Conservation (phyloP, 192 early-diverging fungal genomes). For the Lobosporangium transversale region DNA sequence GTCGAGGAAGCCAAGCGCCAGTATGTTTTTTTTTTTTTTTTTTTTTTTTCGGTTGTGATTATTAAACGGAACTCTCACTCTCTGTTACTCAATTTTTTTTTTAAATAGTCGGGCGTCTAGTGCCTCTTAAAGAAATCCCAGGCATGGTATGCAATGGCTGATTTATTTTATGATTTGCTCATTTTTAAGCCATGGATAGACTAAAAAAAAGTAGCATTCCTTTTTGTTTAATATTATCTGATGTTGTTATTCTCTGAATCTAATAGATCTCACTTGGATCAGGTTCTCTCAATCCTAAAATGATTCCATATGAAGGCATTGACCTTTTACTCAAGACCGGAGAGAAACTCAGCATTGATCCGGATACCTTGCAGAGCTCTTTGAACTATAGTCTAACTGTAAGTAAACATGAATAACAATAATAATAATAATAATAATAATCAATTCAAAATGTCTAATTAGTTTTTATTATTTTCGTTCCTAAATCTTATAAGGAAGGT, state of each 20-base stretch:
- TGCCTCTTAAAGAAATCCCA: conserved; percentile 44
- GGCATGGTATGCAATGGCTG: conserved; percentile 63
- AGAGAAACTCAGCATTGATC: conserved; percentile 67
- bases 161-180: too few relatives aligned
- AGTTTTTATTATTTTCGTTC: too few relatives aligned
- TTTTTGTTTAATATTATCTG: too few relatives aligned
- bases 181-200: too few relatives aligned
- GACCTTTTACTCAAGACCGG: conserved; percentile 63
- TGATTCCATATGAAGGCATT: conserved; percentile 72
- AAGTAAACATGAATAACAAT: too few relatives aligned
- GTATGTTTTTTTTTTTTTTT: conserved; percentile 30
- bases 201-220: too few relatives aligned
- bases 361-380: conserved; percentile 58
- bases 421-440: too few relatives aligned
- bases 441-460: not conserved
- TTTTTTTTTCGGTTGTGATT: not conserved
- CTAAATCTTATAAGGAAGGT: too few relatives aligned
- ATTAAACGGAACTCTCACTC: not conserved
- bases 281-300: conserved; percentile 71
- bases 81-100: not conserved
- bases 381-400: conserved; percentile 73
- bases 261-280: conserved; percentile 75
- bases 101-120: conserved; percentile 41
- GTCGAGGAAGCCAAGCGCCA: conserved; percentile 56
- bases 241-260: too few relatives aligned